Base-by-base conservation (phyloP, 2,329 filamentous ascomycete genomes). In the Cladophialophora immunda region DNA sequence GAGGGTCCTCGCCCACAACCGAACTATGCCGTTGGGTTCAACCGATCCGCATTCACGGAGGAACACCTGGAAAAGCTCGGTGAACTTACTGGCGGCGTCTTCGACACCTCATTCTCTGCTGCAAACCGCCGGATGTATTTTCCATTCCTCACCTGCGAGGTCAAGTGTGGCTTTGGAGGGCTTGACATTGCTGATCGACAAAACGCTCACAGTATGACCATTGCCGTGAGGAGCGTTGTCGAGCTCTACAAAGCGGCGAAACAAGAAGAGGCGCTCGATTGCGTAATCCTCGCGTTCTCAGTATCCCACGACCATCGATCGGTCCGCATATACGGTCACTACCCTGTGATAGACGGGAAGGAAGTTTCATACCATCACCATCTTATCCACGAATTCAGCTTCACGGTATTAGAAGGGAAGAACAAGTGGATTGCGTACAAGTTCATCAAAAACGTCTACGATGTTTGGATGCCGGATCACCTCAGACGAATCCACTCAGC, bases 131-230 rank as follows among this genome's bases (percentile, higher is more conserved):
- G 79, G 4, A 83, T 85, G 76, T 82, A 80, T 74, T 84, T 86
- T 68, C 82, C 82, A 2, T 86, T 85, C 68, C 74, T 86, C 0
- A 79, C 80, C 0, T 82, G 78, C 71, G 81, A 86, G 71, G 81
- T 84, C 0, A 84, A 84, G 72, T 82, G 78, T 66, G 77, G 81
- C 52, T 72, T 74, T 30, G 74, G 68, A 29, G 75, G 71, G 0
- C 79, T 71, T 67, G 73, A 76, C 36, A 68, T 73, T 50, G 73
- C 76, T n/a, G 71, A 76, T 64, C 69, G 73, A 66, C 76, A 73
- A 55, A 74, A 74, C 50, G 73, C 71, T 15, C 70, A 76, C 58
- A 75, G 73, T 62, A 73, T 71, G 64, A 75, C 70, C 13, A 22
- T 74, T 29, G 81, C 80, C 1, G 76, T 79, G 53, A 76, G 78